Base-by-base conservation (phyloP, 2,329 filamentous ascomycete species). In the Calonectria naviculata region DNA sequence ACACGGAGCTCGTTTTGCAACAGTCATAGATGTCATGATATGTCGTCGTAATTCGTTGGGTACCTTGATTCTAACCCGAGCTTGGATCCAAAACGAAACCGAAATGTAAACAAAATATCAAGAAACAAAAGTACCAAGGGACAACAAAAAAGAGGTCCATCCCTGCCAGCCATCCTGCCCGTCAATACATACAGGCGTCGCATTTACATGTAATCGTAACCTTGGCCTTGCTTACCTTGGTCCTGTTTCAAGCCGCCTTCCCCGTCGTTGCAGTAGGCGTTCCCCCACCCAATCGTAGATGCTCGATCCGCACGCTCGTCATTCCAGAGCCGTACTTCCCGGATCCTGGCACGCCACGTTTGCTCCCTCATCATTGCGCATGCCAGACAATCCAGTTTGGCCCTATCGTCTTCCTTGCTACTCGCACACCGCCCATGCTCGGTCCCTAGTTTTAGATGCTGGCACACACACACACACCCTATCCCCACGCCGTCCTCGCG, bases 311-410 rank as follows among this genome's bases (percentile, higher is more conserved):
- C 74, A 74, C 70, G 41, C 44, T 42, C 47, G 47, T 64, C 70
- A 65, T 71, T 58, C 60, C 68, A 56, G 31, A 70, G 76, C 76
- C 75, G 74, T 75, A 63, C 62, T 78, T 78, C 73, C 76, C 76
- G 75, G 73, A 66, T 61, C 74, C 68, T 52, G 71, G 52, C 64
- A 66, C 64, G 36, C 71, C 67, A 71, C 68, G 64, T 64, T 71
- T 67, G 68, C 71, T 71, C 63, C 36, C 15, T 67, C 75, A 78
- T 78, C 76, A 78, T 74, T 61, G 67, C 76, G 76, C 76, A 78
- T 78, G 44, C 56, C 67, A 69, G 26, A 21, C n/a, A 34, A 13
- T 26, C 36, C 44, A 42, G 38, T 36, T 61, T 26, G 47, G 62
- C 56, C 36, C 29, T 47, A 66, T 63, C 73, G n/a, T 60, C 49